Conservation (phyloP, 352 stramenopile genomes). For the Peronospora belbahrii region DNA sequence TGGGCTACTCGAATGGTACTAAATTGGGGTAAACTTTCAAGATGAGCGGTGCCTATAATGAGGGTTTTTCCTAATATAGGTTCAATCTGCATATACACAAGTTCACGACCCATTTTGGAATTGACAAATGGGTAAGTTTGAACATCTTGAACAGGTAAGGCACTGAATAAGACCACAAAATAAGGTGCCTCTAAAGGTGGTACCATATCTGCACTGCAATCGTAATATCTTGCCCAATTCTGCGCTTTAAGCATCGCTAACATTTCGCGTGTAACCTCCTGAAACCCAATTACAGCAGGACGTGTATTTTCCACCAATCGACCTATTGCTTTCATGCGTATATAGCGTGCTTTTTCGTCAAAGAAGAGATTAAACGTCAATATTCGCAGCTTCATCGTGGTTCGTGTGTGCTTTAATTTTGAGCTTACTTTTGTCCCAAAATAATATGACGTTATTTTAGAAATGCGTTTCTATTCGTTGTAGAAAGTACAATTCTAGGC, state of each 20-base stretch:
- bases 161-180: constrained; percentile 74
- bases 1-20: constrained; percentile 36
- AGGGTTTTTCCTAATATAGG: constrained; percentile 36
- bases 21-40: constrained; percentile 67
- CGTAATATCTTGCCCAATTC: constrained; percentile 59
- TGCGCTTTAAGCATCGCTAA: constrained; percentile 47
- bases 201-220: constrained; percentile 66
- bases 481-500: too few relatives aligned
- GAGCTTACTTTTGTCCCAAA: too few relatives aligned
- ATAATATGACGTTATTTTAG: too few relatives aligned
- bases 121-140: constrained; percentile 64
- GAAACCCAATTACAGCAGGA: constrained; percentile 63
- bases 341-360: constrained; percentile 43
- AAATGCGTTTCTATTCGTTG: too few relatives aligned
- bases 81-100: constrained; percentile 53
- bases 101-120: constrained; percentile 64
- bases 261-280: constrained; percentile 63
- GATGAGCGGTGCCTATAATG: constrained; percentile 54
- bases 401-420: too few relatives aligned
- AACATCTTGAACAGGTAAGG: constrained; percentile 48
- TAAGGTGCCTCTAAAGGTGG: constrained; percentile 66
- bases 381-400: constrained; percentile 50
- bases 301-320: constrained; percentile 38
- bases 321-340: constrained; percentile 60
- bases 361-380: constrained; percentile 78